Evolutionary conservation across 1,139 yeast species (phyloP).

Genomic region (Suhomyces yuchorum): DNA sequence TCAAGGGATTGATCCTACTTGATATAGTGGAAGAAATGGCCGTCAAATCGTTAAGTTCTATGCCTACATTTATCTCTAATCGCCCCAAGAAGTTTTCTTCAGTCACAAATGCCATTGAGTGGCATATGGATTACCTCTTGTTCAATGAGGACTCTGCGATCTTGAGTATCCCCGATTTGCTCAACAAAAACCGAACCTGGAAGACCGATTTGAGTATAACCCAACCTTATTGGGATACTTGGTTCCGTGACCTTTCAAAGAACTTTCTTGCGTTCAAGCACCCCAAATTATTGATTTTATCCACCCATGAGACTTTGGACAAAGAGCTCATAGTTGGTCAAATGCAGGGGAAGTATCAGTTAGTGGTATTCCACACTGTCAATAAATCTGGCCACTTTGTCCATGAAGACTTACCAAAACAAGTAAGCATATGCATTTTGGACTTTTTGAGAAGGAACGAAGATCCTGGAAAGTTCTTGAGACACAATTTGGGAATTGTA

Average conservation of each 20-base stretch:
- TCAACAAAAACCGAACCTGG: constrained; percentile 51
- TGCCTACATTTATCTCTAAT: constrained; percentile 61
- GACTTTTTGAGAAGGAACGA: constrained; percentile 54
- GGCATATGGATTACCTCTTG: constrained; percentile 70
- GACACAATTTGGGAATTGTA: constrained; percentile 41
- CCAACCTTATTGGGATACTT: constrained; percentile 69
- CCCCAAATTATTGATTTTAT: constrained; percentile 75
- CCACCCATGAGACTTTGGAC: constrained; percentile 89
- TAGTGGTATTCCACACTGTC: constrained; percentile 70
- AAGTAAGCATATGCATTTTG: constrained; percentile 57
- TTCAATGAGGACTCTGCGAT: constrained; percentile 63
- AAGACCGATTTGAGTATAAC: constrained; percentile 62
- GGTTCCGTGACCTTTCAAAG: constrained; percentile 77
- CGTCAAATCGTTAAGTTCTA: constrained; percentile 61
- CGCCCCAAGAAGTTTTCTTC: constrained; percentile 63
- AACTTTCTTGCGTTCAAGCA: constrained; percentile 55
- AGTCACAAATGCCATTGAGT: constrained; percentile 66
- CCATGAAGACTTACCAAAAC: constrained; percentile 84
- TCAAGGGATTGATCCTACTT: constrained; percentile 71
- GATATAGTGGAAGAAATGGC: constrained; percentile 97
- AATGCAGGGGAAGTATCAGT: constrained; percentile 94
- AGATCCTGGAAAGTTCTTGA: constrained; percentile 37
- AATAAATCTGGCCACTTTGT: constrained; percentile 80
- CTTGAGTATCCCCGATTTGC: constrained; percentile 74
- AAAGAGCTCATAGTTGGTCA: constrained; percentile 87